Conservation (phyloP, 2,329 filamentous ascomycete species). For the Epichloe hybrida region DNA sequence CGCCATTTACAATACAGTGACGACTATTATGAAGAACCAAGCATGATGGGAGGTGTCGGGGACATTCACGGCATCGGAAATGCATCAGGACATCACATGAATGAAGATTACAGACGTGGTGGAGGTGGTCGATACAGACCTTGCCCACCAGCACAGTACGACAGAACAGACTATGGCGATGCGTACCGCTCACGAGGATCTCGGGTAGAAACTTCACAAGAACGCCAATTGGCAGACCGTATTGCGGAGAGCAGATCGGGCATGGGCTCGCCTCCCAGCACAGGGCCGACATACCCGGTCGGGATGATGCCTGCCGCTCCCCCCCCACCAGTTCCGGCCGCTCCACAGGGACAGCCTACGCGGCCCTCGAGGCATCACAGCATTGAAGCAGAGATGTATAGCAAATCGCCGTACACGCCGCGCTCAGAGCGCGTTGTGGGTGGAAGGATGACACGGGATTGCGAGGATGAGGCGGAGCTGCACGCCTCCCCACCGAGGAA, state of each 20-base stretch:
- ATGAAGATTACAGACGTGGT: slow-evolving; percentile 37
- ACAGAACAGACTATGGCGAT: slow-evolving; percentile 23
- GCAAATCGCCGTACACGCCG: slow-evolving; percentile 15
- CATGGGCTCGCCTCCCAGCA: slow-evolving; percentile 20
- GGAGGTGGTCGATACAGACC: slow-evolving; percentile 1
- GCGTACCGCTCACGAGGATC: slow-evolving; percentile 28
- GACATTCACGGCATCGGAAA: slow-evolving; percentile 34
- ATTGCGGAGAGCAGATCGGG: slow-evolving; percentile 29
- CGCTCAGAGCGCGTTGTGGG: slow-evolving; percentile 18
- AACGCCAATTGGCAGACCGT: slow-evolving; percentile 28
- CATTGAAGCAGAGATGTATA: slow-evolving; percentile 25
- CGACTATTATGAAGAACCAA: slow-evolving; percentile 27
- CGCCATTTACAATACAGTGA: slow-evolving; percentile 15
- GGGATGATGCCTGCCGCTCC: slow-evolving; percentile 11
- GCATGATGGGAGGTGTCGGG: slow-evolving; percentile 18
- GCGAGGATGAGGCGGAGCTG: slow-evolving; percentile 19
- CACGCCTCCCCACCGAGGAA: slow-evolving; percentile 15
- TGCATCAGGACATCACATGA: slow-evolving; percentile 43
- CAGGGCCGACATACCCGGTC: slow-evolving; percentile 18
- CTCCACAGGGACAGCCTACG: not conserved
- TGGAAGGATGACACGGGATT: slow-evolving; percentile 15
- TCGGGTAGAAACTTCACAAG: no score
- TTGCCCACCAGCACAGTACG: not conserved
- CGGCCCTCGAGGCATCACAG: slow-evolving; percentile 23
- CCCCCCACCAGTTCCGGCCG: not conserved